Evolutionary conservation across 129 eudicot species (phyloP).

Genomic region (Deinandra increscens): DNA sequence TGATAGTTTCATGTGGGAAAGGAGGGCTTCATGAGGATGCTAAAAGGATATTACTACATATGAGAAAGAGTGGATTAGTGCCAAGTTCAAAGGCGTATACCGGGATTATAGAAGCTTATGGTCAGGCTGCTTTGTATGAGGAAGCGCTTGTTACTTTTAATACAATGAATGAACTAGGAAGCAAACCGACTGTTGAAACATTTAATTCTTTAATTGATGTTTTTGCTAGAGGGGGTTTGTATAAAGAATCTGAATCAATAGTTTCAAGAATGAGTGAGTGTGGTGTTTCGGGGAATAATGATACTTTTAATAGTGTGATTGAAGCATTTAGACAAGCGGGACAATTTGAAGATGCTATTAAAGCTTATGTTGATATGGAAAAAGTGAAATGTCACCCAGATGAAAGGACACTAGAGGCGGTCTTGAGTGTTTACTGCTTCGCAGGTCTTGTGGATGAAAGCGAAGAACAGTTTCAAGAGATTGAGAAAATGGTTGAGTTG

Average conservation of each 20-base stretch:
- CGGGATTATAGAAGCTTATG: conserved; percentile 86
- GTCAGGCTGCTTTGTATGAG: conserved; percentile 88
- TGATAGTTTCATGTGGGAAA: conserved; percentile 83
- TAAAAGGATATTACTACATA: conserved; percentile 57
- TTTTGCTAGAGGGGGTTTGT: conserved; percentile 83
- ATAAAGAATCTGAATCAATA: conserved; percentile 72
- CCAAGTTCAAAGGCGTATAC: conserved; percentile 92
- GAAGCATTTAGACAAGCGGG: conserved; percentile 93
- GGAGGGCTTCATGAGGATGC: conserved; percentile 91
- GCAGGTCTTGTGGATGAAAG: conserved; percentile 98
- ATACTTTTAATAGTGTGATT: conserved; percentile 70
- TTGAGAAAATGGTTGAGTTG: conserved; percentile 69
- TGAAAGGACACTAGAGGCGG: conserved; percentile 86
- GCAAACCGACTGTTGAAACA: conserved; percentile 64
- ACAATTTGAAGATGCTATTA: conserved; percentile 80
- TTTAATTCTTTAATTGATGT: conserved; percentile 70
- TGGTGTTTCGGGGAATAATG: conserved; percentile 52
- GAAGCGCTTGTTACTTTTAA: conserved; percentile 87
- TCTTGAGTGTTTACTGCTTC: conserved; percentile 83
- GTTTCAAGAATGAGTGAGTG: conserved; percentile 56
- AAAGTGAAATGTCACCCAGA: conserved; percentile 75
- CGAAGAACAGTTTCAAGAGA: conserved; percentile 85
- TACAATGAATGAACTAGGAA: conserved; percentile 94
- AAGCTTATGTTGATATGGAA: conserved; percentile 92
- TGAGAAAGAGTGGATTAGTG: conserved; percentile 70